Conservation (phyloP, 2,329 filamentous ascomycete genomes). For the Sarocladium brachiariae region DNA sequence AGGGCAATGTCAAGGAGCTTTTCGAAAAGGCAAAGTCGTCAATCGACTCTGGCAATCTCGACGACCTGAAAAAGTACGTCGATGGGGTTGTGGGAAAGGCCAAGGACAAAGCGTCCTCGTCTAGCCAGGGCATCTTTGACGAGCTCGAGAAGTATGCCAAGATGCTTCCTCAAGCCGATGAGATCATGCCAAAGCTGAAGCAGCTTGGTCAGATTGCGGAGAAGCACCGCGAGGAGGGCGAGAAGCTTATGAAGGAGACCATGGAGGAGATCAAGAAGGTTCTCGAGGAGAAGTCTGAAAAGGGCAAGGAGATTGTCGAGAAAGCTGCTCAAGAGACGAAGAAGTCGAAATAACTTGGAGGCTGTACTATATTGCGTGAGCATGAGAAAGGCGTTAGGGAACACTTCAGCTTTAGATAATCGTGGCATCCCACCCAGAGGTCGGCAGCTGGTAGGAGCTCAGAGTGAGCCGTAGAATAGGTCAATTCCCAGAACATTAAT, state of each 20-base stretch:
- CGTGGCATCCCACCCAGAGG: too few species aligned
- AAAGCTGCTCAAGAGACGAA: conserved; percentile 45
- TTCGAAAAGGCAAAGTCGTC: conserved; percentile 57
- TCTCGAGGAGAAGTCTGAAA: conserved; percentile 50
- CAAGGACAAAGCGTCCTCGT: conserved; percentile 39
- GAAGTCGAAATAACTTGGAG: conserved; percentile 29
- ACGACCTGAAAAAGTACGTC: conserved; percentile 31
- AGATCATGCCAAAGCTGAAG: conserved; percentile 59
- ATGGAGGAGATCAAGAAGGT: conserved; percentile 60
- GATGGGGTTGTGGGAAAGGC: conserved; percentile 23
- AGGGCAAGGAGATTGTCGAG: conserved; percentile 52
- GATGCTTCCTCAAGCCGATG: conserved; percentile 56
- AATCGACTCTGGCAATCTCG: conserved; percentile 52
- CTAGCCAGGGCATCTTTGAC: conserved; percentile 27
- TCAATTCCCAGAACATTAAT: too few species aligned
- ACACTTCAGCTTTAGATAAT: too few species aligned
- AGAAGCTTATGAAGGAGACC: conserved; percentile 63
- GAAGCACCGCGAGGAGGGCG: conserved; percentile 62
- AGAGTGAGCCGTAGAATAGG: too few species aligned
- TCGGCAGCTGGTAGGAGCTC: too few species aligned
- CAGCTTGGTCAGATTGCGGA: conserved; percentile 58
- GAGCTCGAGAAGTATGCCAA: conserved; percentile 57
- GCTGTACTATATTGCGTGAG: not conserved
- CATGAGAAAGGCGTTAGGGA: not conserved
- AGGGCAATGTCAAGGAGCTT: conserved; percentile 57